Evolutionary conservation across 352 stramenopile genomes (phyloP).

Genomic region (Pythium phragmiticola): DNA sequence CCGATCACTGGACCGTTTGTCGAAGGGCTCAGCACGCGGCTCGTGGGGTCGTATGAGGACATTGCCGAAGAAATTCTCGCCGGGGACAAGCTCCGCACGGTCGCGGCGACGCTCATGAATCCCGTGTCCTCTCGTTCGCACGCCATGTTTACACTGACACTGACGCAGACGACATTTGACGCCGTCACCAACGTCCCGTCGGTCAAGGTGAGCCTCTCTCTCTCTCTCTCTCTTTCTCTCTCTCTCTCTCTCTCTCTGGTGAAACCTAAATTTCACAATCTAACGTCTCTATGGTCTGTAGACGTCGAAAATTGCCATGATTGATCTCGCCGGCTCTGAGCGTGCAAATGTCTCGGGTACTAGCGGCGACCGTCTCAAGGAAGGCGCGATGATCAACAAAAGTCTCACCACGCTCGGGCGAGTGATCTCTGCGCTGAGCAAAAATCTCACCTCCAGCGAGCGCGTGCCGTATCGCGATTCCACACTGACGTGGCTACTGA

Average conservation of each 20-base stretch:
- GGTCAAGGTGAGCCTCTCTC: constrained; percentile 50
- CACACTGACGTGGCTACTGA: constrained; percentile 85
- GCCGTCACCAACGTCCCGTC: constrained; percentile 49
- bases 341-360: constrained; percentile 78
- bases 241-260: not conserved
- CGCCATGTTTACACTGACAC: constrained; percentile 96
- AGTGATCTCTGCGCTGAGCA: constrained; percentile 86
- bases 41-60: constrained; percentile 78
- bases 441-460: constrained; percentile 41
- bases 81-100: constrained; percentile 94
- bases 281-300: constrained; percentile 10
- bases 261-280: too few relatives aligned
- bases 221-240: not conserved
- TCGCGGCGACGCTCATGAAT: constrained; percentile 97
- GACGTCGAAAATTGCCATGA: constrained; percentile 87
- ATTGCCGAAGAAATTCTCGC: constrained; percentile 75
- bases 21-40: constrained; percentile 63
- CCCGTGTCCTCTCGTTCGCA: constrained; percentile 94
- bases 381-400: constrained; percentile 93
- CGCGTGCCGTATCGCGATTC: constrained; percentile 85
- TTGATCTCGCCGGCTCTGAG: constrained; percentile 83
- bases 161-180: constrained; percentile 79
- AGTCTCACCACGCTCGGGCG: constrained; percentile 87
- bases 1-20: constrained; percentile 84
- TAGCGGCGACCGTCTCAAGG: constrained; percentile 86